phyloP scores from a whole-genome alignment of 495 filamentous ascomycete species.

The Talaromyces thailandensis region DNA sequence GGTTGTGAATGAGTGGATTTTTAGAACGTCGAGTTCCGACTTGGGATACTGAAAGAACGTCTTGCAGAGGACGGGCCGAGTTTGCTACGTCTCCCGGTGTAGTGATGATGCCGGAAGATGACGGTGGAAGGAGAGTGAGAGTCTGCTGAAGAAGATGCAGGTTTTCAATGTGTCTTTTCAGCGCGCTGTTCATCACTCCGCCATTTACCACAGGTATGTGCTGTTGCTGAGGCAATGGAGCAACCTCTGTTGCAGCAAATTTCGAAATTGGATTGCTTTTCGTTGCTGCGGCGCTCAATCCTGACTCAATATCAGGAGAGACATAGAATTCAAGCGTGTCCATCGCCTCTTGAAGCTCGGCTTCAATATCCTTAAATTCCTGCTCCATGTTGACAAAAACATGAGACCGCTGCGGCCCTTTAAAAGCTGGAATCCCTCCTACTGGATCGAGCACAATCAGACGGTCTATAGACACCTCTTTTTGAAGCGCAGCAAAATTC shows the following conservation, averaged over 20 bases:
- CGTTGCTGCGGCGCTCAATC: slow-evolving; percentile 10
- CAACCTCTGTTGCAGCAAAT: slow-evolving; percentile 30
- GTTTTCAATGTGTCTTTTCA: slow-evolving; percentile 58
- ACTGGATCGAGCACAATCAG: slow-evolving; percentile 83
- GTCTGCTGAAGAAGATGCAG: slow-evolving; percentile 57
- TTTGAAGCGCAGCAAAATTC: slow-evolving; percentile 33
- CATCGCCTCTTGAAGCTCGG: slow-evolving; percentile 40
- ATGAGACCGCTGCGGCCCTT: slow-evolving; percentile 59
- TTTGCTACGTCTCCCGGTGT: slow-evolving; percentile 76
- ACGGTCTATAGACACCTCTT: slow-evolving; percentile 63
- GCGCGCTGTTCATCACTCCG: slow-evolving; percentile 1
- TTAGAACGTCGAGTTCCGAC: slow-evolving; percentile 67
- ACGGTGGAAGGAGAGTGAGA: slow-evolving; percentile 70
- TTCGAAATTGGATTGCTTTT: slow-evolving; percentile 39
- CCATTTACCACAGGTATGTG: neutral
- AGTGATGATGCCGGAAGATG: slow-evolving; percentile 79
- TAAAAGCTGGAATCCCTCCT: slow-evolving; percentile 73
- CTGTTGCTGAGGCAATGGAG: slow-evolving; percentile 11
- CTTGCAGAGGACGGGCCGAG: slow-evolving; percentile 35
- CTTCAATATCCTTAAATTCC: slow-evolving; percentile 61
- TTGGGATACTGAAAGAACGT: slow-evolving; percentile 41
- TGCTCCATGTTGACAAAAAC: slow-evolving; percentile 95
- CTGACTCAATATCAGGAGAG: slow-evolving; percentile 1
- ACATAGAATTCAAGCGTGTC: neutral
- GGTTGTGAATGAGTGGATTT: slow-evolving; percentile 93